Evolutionary conservation across 139 green algal genomes (phyloP), one percentile per base, ranked within the genome.

Genomic region (Chlamydomonas incerta): DNA sequence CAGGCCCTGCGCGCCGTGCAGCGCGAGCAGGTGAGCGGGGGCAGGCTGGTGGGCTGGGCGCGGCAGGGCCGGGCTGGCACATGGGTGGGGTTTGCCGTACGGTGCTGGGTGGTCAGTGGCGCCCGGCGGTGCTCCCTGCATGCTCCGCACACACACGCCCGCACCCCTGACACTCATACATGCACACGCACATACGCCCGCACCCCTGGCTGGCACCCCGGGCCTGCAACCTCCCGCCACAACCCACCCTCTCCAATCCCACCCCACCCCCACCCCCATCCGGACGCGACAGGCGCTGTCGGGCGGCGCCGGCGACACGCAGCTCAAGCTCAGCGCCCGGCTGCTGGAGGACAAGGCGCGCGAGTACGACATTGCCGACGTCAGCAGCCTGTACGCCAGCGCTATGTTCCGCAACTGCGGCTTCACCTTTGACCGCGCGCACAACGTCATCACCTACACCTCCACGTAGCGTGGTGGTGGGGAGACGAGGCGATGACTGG

Each of bases 341-440:
- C 66, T 88, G 50, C 87, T 99, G 60, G 94, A 98, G 87, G 94
- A 97, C 66, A 95, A 95, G 75, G 92, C 92, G 23, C 83, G 90
- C 6, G 96, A 99, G 89, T 92, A 96, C 46, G 94, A 96, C 71
- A 95, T 99, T 35, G 72, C 52, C 0, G 95, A 99, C 90, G 72
- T 98, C 34, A 37, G 88, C 26, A 89, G 90, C 21, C 98, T 99
- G 88, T 95, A 95, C 67, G 50, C 35, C 2, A 92, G 80, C 66
- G 4, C 47, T 35, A 33, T 92, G 11, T 98, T 98, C 86, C 57
- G 24, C 0, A 55, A 50, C 29, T 91, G 89, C 66, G 88, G 92
- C 37, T 98, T 98, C 85, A 55, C 74, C 37, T 72, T 91, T 57
- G 81, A 91, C 57, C 31, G 52, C 29, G 81, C 75, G 70, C 62